phyloP scores from a whole-genome alignment of 202 grass and related monocot species.

The Hordeum pubiflorum region DNA sequence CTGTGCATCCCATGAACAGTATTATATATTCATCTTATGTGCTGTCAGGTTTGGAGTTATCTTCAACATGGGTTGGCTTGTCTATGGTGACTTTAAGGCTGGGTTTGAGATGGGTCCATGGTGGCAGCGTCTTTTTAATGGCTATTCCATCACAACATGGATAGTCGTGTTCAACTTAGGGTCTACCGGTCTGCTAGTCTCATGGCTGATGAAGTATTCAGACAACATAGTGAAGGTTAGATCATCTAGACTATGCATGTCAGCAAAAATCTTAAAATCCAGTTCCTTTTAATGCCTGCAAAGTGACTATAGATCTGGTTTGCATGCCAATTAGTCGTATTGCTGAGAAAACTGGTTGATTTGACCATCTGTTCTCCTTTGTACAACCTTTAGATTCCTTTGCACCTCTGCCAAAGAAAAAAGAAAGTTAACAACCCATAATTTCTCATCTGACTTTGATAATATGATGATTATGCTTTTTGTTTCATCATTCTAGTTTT shows the following conservation, averaged over 20 bases:
- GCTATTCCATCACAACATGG: conserved; percentile 86
- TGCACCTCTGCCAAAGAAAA: not conserved
- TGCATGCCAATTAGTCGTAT: not conserved
- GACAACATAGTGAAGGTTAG: conserved; percentile 95
- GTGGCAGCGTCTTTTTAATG: conserved; percentile 89
- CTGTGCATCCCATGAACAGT: not conserved
- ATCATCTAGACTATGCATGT: not conserved
- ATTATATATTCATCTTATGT: conserved; percentile 20
- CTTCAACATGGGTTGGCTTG: conserved; percentile 89
- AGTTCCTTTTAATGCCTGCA: not conserved
- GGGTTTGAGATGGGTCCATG: conserved; percentile 78
- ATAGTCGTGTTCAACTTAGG: conserved; percentile 92
- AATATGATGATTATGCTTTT: not conserved
- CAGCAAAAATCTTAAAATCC: not conserved
- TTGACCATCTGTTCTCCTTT: not conserved
- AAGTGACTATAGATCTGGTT: not conserved
- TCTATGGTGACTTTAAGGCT: conserved; percentile 71
- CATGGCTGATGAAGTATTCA: conserved; percentile 98
- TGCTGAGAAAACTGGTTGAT: not conserved
- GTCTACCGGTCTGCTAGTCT: conserved; percentile 88
- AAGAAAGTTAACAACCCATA: not conserved
- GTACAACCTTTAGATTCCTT: conserved; percentile 25
- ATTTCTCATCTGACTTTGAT: not conserved
- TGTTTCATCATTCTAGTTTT: not conserved
- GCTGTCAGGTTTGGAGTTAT: conserved; percentile 73